Conservation (phyloP, 1,139 yeast species). For the Geotrichum armillariae region DNA sequence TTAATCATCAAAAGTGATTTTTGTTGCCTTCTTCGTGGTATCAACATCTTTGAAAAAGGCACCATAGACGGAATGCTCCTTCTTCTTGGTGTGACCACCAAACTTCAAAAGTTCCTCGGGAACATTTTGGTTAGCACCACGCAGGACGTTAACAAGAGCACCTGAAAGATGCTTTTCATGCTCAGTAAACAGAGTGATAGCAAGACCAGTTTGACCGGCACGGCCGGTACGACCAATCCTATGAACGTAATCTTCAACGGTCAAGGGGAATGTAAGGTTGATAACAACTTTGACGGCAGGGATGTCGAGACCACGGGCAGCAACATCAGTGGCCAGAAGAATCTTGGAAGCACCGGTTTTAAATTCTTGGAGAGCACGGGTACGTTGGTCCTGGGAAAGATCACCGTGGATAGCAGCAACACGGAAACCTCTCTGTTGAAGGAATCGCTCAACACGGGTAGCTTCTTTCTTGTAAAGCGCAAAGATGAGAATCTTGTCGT, state of each 20-base stretch:
- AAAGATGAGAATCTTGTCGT: constrained; percentile 82
- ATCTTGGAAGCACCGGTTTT: constrained; percentile 76
- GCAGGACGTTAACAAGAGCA: constrained; percentile 83
- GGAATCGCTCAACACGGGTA: constrained; percentile 75
- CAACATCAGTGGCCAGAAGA: constrained; percentile 95
- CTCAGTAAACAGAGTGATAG: constrained; percentile 94
- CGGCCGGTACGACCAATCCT: constrained; percentile 99
- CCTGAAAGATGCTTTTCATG: constrained; percentile 97
- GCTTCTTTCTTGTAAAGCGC: constrained; percentile 98
- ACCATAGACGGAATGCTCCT: constrained; percentile 94
- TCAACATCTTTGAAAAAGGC: constrained; percentile 95
- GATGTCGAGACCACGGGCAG: constrained; percentile 97
- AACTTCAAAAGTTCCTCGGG: constrained; percentile 96
- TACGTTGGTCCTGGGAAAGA: constrained; percentile 87
- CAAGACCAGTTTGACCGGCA: constrained; percentile 93
- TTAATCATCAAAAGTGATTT: constrained; percentile 64
- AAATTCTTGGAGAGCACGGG: constrained; percentile 81
- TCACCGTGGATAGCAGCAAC: constrained; percentile 98
- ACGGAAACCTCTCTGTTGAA: constrained; percentile 69
- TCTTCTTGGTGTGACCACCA: constrained; percentile 97
- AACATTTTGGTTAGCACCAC: constrained; percentile 93
- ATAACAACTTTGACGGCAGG: constrained; percentile 97
- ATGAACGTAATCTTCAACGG: constrained; percentile 97
- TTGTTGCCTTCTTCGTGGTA: constrained; percentile 81
- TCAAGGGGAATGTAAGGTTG: constrained; percentile 94